Evolutionary conservation across 148 eudicot genomes (phyloP).

Genomic region (Pouteria glomerata): DNA sequence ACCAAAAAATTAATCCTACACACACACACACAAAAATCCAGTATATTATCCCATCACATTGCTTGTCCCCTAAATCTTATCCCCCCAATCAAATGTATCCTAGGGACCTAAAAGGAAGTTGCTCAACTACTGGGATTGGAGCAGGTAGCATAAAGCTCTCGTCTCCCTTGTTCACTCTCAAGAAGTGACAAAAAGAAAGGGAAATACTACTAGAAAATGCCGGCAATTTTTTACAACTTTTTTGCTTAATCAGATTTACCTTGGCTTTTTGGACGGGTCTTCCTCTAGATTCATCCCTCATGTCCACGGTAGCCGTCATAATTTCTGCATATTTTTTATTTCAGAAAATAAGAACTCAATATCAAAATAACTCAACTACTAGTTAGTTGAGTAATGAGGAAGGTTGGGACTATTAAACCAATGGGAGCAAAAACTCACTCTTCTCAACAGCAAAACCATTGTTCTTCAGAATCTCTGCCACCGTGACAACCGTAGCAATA

Average conservation of each 20-base stretch:
- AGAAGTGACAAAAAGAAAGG: too few species aligned
- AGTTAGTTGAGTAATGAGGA: background rate
- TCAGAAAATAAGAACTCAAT: background rate
- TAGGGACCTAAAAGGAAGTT: too few species aligned
- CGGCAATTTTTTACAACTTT: background rate
- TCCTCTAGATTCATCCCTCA: slow-evolving; percentile 62
- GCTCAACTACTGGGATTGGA: too few species aligned
- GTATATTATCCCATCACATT: too few species aligned
- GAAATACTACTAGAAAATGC: background rate
- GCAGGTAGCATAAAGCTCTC: too few species aligned
- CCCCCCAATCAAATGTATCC: too few species aligned
- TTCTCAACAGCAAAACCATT: slow-evolving; percentile 75
- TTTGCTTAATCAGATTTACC: slow-evolving; percentile 27
- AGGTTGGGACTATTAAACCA: background rate
- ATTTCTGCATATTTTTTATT: slow-evolving; percentile 42
- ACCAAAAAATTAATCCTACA: too few species aligned
- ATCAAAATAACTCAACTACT: background rate
- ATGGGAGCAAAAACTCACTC: slow-evolving; percentile 32
- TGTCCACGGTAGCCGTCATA: slow-evolving; percentile 61
- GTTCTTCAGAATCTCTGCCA: slow-evolving; percentile 73
- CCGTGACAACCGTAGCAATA: slow-evolving; percentile 72
- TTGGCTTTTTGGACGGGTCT: slow-evolving; percentile 70
- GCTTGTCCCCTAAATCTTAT: too few species aligned
- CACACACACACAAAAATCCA: too few species aligned
- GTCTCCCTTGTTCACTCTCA: too few species aligned